Evolutionary conservation across 1,284 basidiomycete species (phyloP), one percentile per base, ranked within the genome.

Genomic region (Leucoagaricus sp.): DNA sequence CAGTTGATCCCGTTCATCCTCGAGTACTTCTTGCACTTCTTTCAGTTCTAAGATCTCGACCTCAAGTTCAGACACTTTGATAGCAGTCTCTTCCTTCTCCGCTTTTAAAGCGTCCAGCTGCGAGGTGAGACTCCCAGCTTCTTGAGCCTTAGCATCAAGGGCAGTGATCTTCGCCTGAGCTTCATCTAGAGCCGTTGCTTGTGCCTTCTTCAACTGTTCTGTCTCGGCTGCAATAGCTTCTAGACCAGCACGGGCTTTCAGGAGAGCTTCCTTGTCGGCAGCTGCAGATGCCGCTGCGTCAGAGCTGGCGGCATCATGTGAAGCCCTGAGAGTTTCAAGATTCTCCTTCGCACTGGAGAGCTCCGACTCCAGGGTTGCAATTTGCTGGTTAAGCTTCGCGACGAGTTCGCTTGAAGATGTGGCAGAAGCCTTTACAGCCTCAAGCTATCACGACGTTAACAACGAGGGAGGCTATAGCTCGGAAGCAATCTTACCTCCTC

Each of bases 41-140:
- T 83, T 89, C 57, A 89, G 69, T 71, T 94, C 92, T 53, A 94
- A 75, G 34, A 93, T 79, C 65, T 93, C 87, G 46, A 90, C 74
- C 72, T 94, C 89, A 12, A 94, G 78, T 61, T 91, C 86, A 1
- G 87, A 89, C 12, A 95, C 77, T 68, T 87, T 92, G 64, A 76
- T 81, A 46, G 87, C 84, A 49, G 77, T 83, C 62, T 93, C 91
- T 61, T 91, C 89, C 65, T 85, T 85, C 72, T 93, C 89, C 19
- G 69, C 69, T 64, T 81, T 83, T 54, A 92, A 72, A 42, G 77
- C 72, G 6, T 69, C 70, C 2, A 91, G 63, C 65, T 91, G 85
- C 12, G 76, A 67, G 57, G 79, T 73, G 13, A 87, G 74, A 7
- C 72, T 66, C 33, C 79, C 77, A 2, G 71, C 70, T 45, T 75